These are phyloP conservation scores for Wolfiporia cocos DNA, from an alignment of 1,284 basidiomycete species.

Conservation along the genomic window DNA sequence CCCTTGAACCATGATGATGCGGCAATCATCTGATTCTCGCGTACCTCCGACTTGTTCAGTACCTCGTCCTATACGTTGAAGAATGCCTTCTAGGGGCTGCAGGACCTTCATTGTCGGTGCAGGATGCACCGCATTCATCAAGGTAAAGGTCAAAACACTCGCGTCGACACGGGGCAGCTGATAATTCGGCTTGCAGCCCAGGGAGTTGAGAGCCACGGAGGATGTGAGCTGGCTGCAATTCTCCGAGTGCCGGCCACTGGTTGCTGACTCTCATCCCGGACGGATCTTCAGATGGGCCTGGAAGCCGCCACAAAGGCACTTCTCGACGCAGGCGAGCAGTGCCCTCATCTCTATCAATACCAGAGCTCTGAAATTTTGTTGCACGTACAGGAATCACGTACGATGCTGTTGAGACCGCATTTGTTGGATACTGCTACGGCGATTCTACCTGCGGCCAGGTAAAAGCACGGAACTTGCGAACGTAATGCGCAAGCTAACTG, in stretches of 20 bases:
- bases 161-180: too few species aligned
- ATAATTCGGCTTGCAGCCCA: too few species aligned
- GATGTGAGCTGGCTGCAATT: conserved; percentile 39
- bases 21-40: too few species aligned
- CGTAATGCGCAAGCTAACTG: background rate
- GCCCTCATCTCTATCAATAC: too few species aligned
- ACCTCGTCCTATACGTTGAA: too few species aligned
- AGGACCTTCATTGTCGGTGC: conserved; percentile 70
- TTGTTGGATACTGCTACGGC: conserved; percentile 76
- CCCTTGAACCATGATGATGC: too few species aligned
- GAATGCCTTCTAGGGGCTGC: conserved; percentile 32
- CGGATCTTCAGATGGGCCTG: conserved; percentile 57
- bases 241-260: background rate
- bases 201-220: conserved; percentile 57
- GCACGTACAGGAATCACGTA: conserved; percentile 72
- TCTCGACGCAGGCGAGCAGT: conserved; percentile 65
- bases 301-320: conserved; percentile 84
- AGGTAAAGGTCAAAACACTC: conserved; percentile 34
- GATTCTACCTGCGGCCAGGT: conserved; percentile 82
- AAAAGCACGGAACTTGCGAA: conserved; percentile 8
- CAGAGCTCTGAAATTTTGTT: too few species aligned
- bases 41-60: too few species aligned
- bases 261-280: conserved; percentile 1
- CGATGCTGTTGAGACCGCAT: conserved; percentile 70
- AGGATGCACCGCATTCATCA: conserved; percentile 79